These are phyloP conservation scores for Meredithiella fracta DNA, from an alignment of 2,329 filamentous ascomycete species.

Conservation along the genomic window DNA sequence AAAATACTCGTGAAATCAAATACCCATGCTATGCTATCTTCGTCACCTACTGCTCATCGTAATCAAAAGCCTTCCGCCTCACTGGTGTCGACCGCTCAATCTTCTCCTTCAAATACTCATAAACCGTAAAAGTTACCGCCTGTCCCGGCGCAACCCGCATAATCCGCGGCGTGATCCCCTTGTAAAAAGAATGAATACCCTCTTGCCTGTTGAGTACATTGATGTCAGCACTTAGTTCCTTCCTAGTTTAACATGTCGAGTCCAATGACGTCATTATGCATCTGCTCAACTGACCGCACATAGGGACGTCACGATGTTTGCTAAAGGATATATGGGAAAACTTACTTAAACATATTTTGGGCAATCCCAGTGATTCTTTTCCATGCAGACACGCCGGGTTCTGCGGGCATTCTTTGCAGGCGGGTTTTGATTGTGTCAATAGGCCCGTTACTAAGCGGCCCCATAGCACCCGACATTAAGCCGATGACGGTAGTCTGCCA, in stretches of 20 bases:
- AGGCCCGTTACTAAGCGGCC: conserved; percentile 86
- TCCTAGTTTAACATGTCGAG: background rate
- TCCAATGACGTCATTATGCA: conserved; percentile 9
- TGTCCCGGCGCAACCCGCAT: conserved; percentile 96
- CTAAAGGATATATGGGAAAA: conserved; percentile 13
- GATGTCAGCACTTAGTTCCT: conserved; percentile 9
- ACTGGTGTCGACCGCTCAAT: conserved; percentile 35
- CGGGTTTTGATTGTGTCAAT: conserved; percentile 99
- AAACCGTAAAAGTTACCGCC: conserved; percentile 61
- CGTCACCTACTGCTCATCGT: conserved; percentile 7
- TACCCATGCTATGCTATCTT: background rate
- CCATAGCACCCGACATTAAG: conserved; percentile 83
- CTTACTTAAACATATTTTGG: conserved; percentile 65
- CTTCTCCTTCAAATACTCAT: conserved; percentile 59
- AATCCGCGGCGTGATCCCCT: conserved; percentile 92
- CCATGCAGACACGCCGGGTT: conserved; percentile 65
- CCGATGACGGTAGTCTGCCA: conserved; percentile 89
- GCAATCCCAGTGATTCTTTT: conserved; percentile 65
- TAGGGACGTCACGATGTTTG: background rate
- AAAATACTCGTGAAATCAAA: background rate
- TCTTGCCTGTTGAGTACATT: conserved; percentile 48
- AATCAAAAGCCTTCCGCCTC: conserved; percentile 1
- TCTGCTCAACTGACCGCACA: conserved; percentile 1
- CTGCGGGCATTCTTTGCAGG: conserved; percentile 74
- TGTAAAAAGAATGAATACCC: conserved; percentile 89